A percentile compares a stretch with the other conserved stretches of the same genome.
These are phyloP conservation scores for Salix brachista DNA, from an alignment of 345 rosid genomes.

Conservation along the genomic window DNA sequence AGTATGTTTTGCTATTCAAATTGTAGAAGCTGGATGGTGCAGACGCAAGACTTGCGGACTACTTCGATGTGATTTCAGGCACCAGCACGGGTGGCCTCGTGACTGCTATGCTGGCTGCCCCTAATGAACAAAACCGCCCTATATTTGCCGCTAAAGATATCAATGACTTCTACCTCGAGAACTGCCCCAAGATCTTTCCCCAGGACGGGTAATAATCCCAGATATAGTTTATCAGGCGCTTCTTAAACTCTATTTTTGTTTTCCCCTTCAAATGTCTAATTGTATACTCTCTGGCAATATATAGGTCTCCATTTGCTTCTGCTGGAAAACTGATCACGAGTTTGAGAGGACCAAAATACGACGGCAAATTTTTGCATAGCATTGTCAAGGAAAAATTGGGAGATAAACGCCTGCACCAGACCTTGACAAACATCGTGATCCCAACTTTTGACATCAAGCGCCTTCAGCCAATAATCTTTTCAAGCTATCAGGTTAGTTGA, in stretches of 20 bases:
- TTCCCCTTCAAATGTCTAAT: neutral
- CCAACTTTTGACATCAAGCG: slow-evolving; percentile 67
- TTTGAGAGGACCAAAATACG: slow-evolving; percentile 57
- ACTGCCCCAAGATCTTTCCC: too few relatives aligned
- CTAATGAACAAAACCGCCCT: slow-evolving; percentile 55
- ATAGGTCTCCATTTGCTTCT: slow-evolving; percentile 21
- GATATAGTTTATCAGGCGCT: too few relatives aligned
- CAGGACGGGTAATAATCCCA: too few relatives aligned
- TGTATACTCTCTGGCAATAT: neutral
- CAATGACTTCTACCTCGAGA: slow-evolving; percentile 6
- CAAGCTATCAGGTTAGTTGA: slow-evolving; percentile 41
- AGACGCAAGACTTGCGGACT: slow-evolving; percentile 39
- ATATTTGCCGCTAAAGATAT: slow-evolving; percentile 66
- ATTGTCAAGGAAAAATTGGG: slow-evolving; percentile 46
- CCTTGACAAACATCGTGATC: slow-evolving; percentile 67
- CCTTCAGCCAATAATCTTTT: slow-evolving; percentile 67
- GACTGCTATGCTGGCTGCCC: slow-evolving; percentile 60
- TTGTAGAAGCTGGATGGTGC: slow-evolving; percentile 63
- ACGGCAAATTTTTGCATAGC: slow-evolving; percentile 48
- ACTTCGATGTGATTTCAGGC: too few relatives aligned
- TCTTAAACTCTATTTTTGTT: neutral
- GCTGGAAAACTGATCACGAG: slow-evolving; percentile 36
- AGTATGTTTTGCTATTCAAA: neutral
- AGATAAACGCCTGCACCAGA: slow-evolving; percentile 40
- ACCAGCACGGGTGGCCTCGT: too few relatives aligned